Evolutionary conservation across 2,329 filamentous ascomycete genomes (phyloP), one percentile per base, ranked within the genome.

Genomic region (Clonostachys rosea): DNA sequence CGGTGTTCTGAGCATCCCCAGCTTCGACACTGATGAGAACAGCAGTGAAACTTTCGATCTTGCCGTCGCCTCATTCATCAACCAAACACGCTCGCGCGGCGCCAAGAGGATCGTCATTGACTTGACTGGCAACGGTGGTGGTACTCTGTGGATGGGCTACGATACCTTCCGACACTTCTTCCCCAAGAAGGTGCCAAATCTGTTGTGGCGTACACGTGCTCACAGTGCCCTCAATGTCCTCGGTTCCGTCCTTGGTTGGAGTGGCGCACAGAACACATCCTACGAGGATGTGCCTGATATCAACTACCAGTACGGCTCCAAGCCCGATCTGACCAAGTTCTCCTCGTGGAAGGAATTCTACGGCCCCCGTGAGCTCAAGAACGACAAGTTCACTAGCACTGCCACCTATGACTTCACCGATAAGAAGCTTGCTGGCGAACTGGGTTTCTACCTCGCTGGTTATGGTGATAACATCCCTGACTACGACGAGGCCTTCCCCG

Each of bases 401-500:
- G 33, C 33, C 5, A 24, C 24, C 17, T 44, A 43, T 17, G 45
- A 48, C 40, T 44, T 48, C 13, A 47, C 33, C 20, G 42, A 45
- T 43, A 44, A 61, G 17, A 71, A 69, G n/a, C 57, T 52, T 50
- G 72, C 72, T 59, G 34, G 37, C 1, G 68, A 63, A 3, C 69
- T 56, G 8, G 45, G 45, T 24, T 30, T n/a, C 14, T n/a, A 74
- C 49, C 66, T 79, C 45, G 71, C 69, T 5, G 76, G 75, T 43
- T 78, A 76, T 55, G 62, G 47, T 8, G 33, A 34, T 4, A 39
- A 39, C 36, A n/a, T n/a, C 14, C 36, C 17, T 18, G 41, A n/a
- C 5, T 47, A n/a, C 13, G 8, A 5, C 40, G 14, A 46, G 14
- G 33, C 50, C 49, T 77, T 72, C 53, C 52, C 59, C 6, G 50